Conservation (phyloP, 2,329 filamentous ascomycete genomes). For the Davidsoniella eucalypti region DNA sequence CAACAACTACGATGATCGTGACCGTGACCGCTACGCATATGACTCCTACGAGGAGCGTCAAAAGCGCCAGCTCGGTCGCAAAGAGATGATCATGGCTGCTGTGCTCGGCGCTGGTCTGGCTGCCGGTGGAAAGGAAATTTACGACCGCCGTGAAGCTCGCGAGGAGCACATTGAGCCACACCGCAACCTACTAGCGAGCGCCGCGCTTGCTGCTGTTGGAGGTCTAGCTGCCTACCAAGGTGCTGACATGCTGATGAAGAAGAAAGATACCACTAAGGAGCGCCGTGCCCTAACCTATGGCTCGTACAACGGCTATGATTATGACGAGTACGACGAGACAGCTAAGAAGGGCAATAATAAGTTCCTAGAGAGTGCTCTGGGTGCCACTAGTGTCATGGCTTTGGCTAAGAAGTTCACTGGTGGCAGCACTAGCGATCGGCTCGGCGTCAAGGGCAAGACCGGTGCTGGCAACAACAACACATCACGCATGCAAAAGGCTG, state of each 20-base stretch:
- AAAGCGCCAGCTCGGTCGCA: constrained; percentile 38
- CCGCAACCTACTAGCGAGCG: constrained; percentile 42
- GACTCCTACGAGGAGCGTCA: constrained; percentile 40
- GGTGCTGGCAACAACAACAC: constrained; percentile 28
- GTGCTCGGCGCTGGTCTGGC: constrained; percentile 46
- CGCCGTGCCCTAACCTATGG: constrained; percentile 37
- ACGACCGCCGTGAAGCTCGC: constrained; percentile 43
- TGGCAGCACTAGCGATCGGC: constrained; percentile 33
- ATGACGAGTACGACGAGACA: constrained; percentile 35
- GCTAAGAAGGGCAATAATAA: constrained; percentile 46
- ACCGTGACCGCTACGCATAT: constrained; percentile 32
- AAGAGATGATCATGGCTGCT: constrained; percentile 51
- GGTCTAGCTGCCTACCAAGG: constrained; percentile 48
- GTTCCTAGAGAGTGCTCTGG: constrained; percentile 46
- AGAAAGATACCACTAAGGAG: constrained; percentile 35
- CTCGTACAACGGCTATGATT: constrained; percentile 31
- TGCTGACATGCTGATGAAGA: constrained; percentile 46
- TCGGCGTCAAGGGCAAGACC: constrained; percentile 19
- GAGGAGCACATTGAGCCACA: constrained; percentile 31
- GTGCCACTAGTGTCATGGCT: constrained; percentile 43
- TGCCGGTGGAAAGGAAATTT: constrained; percentile 50
- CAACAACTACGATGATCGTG: constrained; percentile 29
- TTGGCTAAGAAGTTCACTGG: constrained; percentile 44
- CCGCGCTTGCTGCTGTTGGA: constrained; percentile 45
- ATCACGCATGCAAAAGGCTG: constrained; percentile 64